Conservation (phyloP, 805 yeast genomes). For the Candida arabinofermentans region DNA sequence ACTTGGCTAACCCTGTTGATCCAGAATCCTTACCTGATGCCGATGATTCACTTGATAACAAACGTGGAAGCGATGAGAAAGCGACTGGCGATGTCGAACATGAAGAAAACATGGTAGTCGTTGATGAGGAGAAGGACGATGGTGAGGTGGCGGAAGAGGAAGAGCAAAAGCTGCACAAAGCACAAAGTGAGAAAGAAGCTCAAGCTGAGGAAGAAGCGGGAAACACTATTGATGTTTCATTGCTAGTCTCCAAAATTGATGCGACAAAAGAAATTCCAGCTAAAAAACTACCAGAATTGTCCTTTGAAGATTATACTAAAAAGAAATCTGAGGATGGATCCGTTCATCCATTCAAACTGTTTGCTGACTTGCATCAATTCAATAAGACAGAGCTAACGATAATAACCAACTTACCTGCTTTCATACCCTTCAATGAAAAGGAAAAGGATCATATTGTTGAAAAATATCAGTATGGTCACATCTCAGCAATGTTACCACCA, state of each 20-base stretch:
- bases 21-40: background rate
- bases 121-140: background rate
- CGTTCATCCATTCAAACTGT: slow-evolving; percentile 42
- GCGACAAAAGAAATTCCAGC: slow-evolving; percentile 32
- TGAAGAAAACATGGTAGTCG: background rate
- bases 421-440: slow-evolving; percentile 41
- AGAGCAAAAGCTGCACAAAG: background rate
- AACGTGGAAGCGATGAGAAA: slow-evolving; percentile 1
- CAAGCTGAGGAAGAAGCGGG: slow-evolving; percentile 3
- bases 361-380: slow-evolving; percentile 38
- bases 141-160: slow-evolving; percentile 2
- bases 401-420: slow-evolving; percentile 43
- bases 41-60: background rate
- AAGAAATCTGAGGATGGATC: slow-evolving; percentile 3
- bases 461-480: slow-evolving; percentile 40
- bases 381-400: slow-evolving; percentile 45
- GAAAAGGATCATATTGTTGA: slow-evolving; percentile 29
- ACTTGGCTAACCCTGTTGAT: background rate
- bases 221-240: slow-evolving; percentile 34
- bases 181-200: background rate
- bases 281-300: slow-evolving; percentile 26
- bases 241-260: slow-evolving; percentile 31
- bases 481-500: slow-evolving; percentile 64
- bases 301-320: slow-evolving; percentile 26
- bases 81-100: slow-evolving; percentile 5